Percentiles rank a stretch among this genome's conserved stretches.
Conservation (phyloP, 2,329 filamentous ascomycete genomes). For the Trichoderma sp. region DNA sequence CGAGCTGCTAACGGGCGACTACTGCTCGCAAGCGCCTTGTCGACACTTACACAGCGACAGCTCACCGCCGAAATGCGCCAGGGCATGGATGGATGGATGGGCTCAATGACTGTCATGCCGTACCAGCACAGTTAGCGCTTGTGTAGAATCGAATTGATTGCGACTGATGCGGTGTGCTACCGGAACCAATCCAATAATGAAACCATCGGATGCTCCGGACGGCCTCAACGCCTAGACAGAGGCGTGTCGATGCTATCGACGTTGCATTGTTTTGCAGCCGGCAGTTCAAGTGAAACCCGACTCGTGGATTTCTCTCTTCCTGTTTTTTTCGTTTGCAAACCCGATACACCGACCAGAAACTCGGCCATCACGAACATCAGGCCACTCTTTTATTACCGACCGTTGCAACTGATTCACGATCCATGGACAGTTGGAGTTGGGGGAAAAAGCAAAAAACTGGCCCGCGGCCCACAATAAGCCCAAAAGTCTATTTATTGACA, state of each 20-base stretch:
- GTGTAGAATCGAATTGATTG: neutral
- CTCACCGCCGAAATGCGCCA: neutral
- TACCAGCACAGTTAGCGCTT: neutral
- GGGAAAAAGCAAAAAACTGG: neutral
- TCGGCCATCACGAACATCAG: slow-evolving; percentile 8
- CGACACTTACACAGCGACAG: neutral
- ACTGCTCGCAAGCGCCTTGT: neutral
- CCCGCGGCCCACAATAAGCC: slow-evolving; percentile 11
- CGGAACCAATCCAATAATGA: slow-evolving; percentile 1
- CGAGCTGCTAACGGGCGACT: neutral
- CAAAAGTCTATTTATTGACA: slow-evolving; percentile 12
- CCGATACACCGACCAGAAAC: slow-evolving; percentile 4
- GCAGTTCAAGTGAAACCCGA: neutral
- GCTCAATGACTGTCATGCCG: slow-evolving; percentile 7
- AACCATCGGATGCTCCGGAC: slow-evolving; percentile 14
- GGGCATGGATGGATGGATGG: neutral
- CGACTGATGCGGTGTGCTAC: slow-evolving; percentile 2
- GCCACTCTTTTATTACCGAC: neutral
- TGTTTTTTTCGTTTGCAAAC: neutral
- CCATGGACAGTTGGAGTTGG: neutral
- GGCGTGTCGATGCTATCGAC: neutral
- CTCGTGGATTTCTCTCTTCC: neutral
- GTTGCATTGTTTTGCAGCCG: neutral
- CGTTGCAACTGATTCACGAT: slow-evolving; percentile 11
- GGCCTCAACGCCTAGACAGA: neutral